These are phyloP conservation scores for Nemania bipapillata DNA, from an alignment of 2,329 filamentous ascomycete genomes.

Conservation along the genomic window DNA sequence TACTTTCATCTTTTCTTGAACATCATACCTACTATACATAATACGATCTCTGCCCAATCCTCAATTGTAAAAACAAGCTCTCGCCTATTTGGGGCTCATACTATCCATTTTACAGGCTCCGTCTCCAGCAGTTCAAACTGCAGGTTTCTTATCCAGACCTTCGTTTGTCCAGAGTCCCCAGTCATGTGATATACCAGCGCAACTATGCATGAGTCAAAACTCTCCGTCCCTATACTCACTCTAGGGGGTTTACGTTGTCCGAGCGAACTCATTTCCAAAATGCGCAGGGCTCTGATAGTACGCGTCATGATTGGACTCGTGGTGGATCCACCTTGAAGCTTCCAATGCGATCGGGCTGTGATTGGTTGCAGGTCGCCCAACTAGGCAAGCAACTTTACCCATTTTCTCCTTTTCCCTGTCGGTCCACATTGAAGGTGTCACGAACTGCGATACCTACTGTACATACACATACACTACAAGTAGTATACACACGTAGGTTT, in stretches of 20 bases:
- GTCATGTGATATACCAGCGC: slow-evolving; percentile 30
- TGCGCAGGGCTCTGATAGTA: slow-evolving; percentile 39
- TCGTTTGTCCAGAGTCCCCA: neutral
- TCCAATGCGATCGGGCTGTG: slow-evolving; percentile 48
- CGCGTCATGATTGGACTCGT: slow-evolving; percentile 49
- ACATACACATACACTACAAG: no score
- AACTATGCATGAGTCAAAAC: slow-evolving; percentile 42
- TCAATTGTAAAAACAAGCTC: no score
- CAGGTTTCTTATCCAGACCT: slow-evolving; percentile 2
- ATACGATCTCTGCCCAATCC: neutral
- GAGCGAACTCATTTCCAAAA: slow-evolving; percentile 45
- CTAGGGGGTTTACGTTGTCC: slow-evolving; percentile 16
- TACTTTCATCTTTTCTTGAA: neutral
- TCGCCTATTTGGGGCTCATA: no score
- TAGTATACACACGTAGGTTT: no score
- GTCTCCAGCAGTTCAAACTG: neutral
- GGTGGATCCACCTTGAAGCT: slow-evolving; percentile 40
- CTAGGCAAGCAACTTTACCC: slow-evolving; percentile 41
- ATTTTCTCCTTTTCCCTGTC: slow-evolving; percentile 26
- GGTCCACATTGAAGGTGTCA: slow-evolving; percentile 12
- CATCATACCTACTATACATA: neutral
- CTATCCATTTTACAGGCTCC: neutral
- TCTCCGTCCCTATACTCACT: slow-evolving; percentile 18
- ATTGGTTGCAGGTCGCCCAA: slow-evolving; percentile 45
- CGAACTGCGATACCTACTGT: slow-evolving; percentile 12